These are phyloP conservation scores for Ustilago trichophora DNA, from an alignment of 1,284 basidiomycete genomes.

Conservation along the genomic window DNA sequence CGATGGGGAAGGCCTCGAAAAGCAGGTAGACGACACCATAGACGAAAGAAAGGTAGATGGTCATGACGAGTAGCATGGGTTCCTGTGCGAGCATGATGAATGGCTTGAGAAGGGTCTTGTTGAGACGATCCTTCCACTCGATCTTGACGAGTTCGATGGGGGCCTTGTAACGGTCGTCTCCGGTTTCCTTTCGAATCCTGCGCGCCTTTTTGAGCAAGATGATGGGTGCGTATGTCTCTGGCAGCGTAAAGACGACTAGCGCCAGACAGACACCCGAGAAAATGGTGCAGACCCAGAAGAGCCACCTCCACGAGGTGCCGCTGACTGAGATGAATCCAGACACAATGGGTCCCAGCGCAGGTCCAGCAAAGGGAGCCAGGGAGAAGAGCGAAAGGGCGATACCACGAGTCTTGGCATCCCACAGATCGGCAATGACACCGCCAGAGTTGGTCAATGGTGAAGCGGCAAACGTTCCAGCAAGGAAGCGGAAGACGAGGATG, in stretches of 20 bases:
- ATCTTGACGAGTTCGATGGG: constrained; percentile 55
- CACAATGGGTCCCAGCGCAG: constrained; percentile 68
- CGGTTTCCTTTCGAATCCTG: constrained; percentile 73
- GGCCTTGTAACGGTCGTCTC: constrained; percentile 72
- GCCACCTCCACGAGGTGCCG: constrained; percentile 74
- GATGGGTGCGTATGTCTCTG: constrained; percentile 75
- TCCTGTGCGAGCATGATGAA: constrained; percentile 72
- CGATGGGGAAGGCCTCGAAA: constrained; percentile 65
- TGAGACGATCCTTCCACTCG: constrained; percentile 68
- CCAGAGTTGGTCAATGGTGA: constrained; percentile 70
- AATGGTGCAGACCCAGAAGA: constrained; percentile 78
- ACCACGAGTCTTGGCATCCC: constrained; percentile 76
- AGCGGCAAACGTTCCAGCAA: constrained; percentile 74
- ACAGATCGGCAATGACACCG: constrained; percentile 72
- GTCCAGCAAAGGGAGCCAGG: constrained; percentile 80
- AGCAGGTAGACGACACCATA: constrained; percentile 68
- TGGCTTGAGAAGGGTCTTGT: constrained; percentile 74
- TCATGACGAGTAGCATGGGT: constrained; percentile 79
- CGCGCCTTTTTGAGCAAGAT: constrained; percentile 72
- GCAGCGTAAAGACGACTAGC: constrained; percentile 75
- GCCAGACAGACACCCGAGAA: constrained; percentile 72
- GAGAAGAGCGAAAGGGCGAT: constrained; percentile 77
- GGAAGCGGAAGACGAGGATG: constrained; percentile 76
- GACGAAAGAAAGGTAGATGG: constrained; percentile 80
- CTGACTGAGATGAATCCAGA: constrained; percentile 69